Base-by-base conservation (phyloP, 495 filamentous ascomycete genomes). In the Hyaloscypha finlandica region DNA sequence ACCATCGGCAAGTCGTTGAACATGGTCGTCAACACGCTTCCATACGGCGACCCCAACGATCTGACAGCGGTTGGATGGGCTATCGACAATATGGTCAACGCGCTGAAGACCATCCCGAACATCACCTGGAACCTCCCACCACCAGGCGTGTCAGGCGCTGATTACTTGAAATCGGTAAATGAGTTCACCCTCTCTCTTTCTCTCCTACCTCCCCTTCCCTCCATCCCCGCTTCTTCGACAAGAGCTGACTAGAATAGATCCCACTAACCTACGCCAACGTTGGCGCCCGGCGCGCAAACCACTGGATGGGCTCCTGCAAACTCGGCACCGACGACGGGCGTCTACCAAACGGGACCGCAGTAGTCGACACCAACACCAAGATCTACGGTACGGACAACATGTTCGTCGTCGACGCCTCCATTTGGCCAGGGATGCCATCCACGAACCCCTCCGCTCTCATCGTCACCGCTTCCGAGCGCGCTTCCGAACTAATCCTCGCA, bases 221-320 rank as follows among this genome's bases (percentile, higher is more conserved):
- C 37, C 30, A 9, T 39, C 25, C 33, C 22, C 22, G 19, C 31
- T 31, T 55, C 33, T 29, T 12, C 20, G 6, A 37, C 37, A 22
- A 25, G 25, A 25, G 25, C 51, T 59, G 65, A 60, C 25, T 51
- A 11, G 22, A 59, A 20, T 68, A 75, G 61, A 69, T 70, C 32
- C 35, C 55, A 32, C 63, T 63, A 14, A 80, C 83, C 58, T 74
- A 79, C 39, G 79, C 81, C 59, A 84, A 85, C 68, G 75, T 84
- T 48, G 79, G 83, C 35, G 82, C 83, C 59, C 85, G 85, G 29
- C 79, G 86, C 35, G 79, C 89, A 66, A 92, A 89, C 76, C 90
- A 92, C 81, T 92, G 89, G 88, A 82, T 90, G 68, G 83, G 83
- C 33, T 84, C 81, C 37, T 77, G 79, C 53, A 88, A 88, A 78